Conservation (phyloP, 345 rosid species). For the Sonneratia caseolaris region DNA sequence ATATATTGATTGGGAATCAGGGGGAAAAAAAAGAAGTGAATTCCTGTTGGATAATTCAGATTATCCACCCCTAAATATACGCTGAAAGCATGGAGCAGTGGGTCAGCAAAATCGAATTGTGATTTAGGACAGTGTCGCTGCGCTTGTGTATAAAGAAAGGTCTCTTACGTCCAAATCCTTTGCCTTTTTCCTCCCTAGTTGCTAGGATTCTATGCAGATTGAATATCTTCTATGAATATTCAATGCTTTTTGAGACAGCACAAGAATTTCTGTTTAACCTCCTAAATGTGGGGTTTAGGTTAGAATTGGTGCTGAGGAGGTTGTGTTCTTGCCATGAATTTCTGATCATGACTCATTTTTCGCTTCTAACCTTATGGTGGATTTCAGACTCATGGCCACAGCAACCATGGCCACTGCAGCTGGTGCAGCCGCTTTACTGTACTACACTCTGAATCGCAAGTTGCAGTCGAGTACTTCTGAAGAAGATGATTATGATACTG, state of each 20-base stretch:
- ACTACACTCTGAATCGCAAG: slow-evolving; percentile 71
- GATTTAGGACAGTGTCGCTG: no score
- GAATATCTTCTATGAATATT: not conserved
- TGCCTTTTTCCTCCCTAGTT: not conserved
- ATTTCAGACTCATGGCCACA: slow-evolving; percentile 60
- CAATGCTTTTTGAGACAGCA: not conserved
- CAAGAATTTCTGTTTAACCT: not conserved
- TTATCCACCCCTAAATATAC: not conserved
- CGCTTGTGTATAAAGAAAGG: not conserved
- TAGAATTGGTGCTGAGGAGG: not conserved
- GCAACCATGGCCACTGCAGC: slow-evolving; percentile 99
- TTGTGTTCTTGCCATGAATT: not conserved
- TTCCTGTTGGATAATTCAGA: not conserved
- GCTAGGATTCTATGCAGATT: not conserved
- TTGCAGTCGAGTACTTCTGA: slow-evolving; percentile 21
- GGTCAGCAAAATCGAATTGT: no score
- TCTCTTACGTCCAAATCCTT: no score
- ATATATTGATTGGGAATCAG: not conserved
- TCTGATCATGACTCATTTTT: not conserved
- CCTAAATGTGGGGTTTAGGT: not conserved
- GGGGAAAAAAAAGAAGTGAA: not conserved
- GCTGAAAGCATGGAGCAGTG: not conserved
- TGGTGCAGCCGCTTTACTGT: slow-evolving; percentile 89
- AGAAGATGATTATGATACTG: slow-evolving; percentile 32
- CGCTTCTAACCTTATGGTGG: not conserved